Conservation (phyloP, 805 yeast species). For the Myxozyma geophila region DNA sequence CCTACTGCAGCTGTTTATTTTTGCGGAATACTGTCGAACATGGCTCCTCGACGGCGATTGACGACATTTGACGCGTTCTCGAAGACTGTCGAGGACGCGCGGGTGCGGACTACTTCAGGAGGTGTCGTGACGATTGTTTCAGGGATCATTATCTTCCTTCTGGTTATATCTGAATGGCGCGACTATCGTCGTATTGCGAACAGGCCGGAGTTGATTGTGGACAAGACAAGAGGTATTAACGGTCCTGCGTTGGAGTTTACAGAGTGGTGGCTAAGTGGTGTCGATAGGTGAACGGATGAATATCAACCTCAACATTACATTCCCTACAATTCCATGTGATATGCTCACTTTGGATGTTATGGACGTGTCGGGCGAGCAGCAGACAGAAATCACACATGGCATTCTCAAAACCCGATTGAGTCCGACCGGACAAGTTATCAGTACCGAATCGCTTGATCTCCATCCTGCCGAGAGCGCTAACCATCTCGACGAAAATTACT, state of each 20-base stretch:
- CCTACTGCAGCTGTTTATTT: neutral
- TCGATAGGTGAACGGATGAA: constrained; percentile 66
- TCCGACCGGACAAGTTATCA: constrained; percentile 55
- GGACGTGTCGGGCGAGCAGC: constrained; percentile 86
- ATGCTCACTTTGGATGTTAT: constrained; percentile 78
- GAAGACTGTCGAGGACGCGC: constrained; percentile 92
- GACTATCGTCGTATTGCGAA: constrained; percentile 71
- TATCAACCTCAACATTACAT: constrained; percentile 78
- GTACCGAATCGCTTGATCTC: constrained; percentile 50
- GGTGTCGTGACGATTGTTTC: constrained; percentile 84
- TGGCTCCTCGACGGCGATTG: constrained; percentile 35
- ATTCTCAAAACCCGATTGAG: constrained; percentile 71
- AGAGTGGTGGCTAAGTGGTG: neutral
- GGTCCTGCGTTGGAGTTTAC: neutral
- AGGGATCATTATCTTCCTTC: constrained; percentile 59
- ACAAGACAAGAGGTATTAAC: constrained; percentile 51
- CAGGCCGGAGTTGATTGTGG: constrained; percentile 86
- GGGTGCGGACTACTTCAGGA: constrained; percentile 85
- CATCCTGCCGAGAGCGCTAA: constrained; percentile 41
- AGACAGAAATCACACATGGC: constrained; percentile 72
- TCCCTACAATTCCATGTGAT: constrained; percentile 87
- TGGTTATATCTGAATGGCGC: constrained; percentile 73
- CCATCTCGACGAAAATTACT: constrained; percentile 53
- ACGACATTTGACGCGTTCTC: constrained; percentile 45
- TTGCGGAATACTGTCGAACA: neutral